Evolutionary conservation across 208 protist species (phyloP).

Genomic region (Wallacemonas sp.): DNA sequence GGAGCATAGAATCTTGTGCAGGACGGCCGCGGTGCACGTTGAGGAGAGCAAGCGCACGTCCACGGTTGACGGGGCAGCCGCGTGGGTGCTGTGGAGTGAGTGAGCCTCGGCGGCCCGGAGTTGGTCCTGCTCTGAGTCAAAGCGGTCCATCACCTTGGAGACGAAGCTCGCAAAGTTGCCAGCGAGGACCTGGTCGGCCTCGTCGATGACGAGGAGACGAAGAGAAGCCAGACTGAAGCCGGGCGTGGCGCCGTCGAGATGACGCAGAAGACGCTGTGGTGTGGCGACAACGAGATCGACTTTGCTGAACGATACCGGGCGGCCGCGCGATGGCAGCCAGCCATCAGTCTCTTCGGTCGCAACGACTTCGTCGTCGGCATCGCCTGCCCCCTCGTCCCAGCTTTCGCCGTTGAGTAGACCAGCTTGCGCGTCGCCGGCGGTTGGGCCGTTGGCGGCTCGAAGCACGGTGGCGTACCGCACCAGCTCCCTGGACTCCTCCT

Average conservation of each 20-base stretch:
- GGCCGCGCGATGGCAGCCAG: not conserved
- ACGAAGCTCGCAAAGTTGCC: slow-evolving; percentile 79
- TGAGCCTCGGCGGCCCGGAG: slow-evolving; percentile 12
- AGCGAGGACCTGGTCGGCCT: slow-evolving; percentile 85
- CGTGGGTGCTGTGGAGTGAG: slow-evolving; percentile 1
- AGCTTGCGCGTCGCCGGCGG: not conserved
- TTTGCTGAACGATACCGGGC: slow-evolving; percentile 39
- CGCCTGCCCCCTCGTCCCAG: not conserved
- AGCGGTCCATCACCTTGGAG: slow-evolving; percentile 73
- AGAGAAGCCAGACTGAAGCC: slow-evolving; percentile 60
- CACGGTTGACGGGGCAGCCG: not conserved
- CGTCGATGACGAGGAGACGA: slow-evolving; percentile 84
- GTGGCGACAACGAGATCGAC: slow-evolving; percentile 82
- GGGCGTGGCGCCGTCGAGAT: slow-evolving; percentile 60
- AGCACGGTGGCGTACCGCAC: slow-evolving; percentile 28
- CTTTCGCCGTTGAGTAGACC: not conserved
- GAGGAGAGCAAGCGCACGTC: slow-evolving; percentile 4
- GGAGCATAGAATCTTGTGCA: slow-evolving; percentile 90
- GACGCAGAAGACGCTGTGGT: slow-evolving; percentile 75
- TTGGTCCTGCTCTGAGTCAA: slow-evolving; percentile 51
- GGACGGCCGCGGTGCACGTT: not conserved
- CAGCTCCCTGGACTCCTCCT: slow-evolving; percentile 47
- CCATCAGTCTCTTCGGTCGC: not conserved
- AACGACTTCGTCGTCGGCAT: not conserved
- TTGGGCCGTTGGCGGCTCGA: not conserved